Evolutionary conservation across 192 early-diverging fungal species (phyloP), one percentile per base, ranked within the genome.

Genomic region (Coemansia javaensis): DNA sequence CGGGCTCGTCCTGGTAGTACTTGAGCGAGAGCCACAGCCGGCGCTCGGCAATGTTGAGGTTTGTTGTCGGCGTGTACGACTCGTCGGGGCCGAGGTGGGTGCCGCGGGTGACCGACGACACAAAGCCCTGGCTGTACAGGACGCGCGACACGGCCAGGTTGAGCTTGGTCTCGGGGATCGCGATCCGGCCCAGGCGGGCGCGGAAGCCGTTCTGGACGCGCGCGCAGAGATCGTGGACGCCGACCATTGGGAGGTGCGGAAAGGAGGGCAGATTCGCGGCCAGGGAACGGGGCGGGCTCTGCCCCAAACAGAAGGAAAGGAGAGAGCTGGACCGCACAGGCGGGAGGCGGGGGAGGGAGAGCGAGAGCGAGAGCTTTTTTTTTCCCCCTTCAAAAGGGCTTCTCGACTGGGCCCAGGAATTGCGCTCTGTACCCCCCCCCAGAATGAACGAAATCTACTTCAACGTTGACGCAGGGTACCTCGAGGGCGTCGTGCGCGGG

Each of bases 401-500:
- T n/a, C n/a, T n/a, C n/a, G n/a, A n/a, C n/a, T n/a, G n/a, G n/a
- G n/a, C n/a, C n/a, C n/a, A n/a, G n/a, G n/a, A n/a, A n/a, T n/a
- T n/a, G n/a, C n/a, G n/a, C n/a, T n/a, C n/a, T n/a, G n/a, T n/a
- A n/a, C n/a, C n/a, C n/a, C n/a, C n/a, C n/a, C n/a, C n/a, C n/a
- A n/a, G n/a, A 46, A 72, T 72, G 68, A 72, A 72, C 44, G 68
- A 72, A 32, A 60, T 72, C 18, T 62, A 67, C 48, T 99, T 89
- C 75, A 99, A 99, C 78, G 79, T 82, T 15, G 88, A 93, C 58
- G 76, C 86, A 32, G 94, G 97, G 20, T 99, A 84, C 63, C 76
- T 97, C 17, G 94, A 99, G 69, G 97, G 84, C 27, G 86, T 99
- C 41, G 83, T 97, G 39, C 86, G 97, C 47, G 97, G 97, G 14